A percentile compares a stretch with the other conserved stretches of the same genome.
phyloP scores from a whole-genome alignment of 2,329 filamentous ascomycete genomes.

The Purpureocillium lavendulum region DNA sequence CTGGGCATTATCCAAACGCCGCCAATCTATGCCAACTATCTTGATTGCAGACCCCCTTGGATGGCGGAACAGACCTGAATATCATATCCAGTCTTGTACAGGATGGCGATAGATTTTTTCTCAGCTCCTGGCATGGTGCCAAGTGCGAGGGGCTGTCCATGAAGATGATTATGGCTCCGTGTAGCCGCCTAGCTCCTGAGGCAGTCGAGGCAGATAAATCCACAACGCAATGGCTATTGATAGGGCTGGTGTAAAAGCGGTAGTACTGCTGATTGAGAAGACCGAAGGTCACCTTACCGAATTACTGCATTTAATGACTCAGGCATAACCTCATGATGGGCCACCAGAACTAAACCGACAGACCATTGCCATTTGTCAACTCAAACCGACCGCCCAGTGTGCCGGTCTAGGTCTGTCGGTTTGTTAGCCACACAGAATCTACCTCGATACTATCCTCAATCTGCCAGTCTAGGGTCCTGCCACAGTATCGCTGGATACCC shows the following conservation, averaged over 20 bases:
- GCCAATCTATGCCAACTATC: neutral
- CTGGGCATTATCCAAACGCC: conserved; percentile 1
- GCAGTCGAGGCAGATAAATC: neutral
- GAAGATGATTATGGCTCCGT: neutral
- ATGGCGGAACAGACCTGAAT: neutral
- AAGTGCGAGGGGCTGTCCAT: neutral
- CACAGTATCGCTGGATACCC: too few species aligned
- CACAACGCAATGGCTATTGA: neutral
- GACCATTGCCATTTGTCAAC: too few species aligned
- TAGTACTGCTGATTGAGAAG: neutral
- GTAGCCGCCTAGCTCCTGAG: neutral
- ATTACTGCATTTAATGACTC: too few species aligned
- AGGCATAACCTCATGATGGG: too few species aligned
- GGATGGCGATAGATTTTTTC: neutral
- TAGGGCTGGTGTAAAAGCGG: neutral
- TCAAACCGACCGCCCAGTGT: too few species aligned
- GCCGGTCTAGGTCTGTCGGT: too few species aligned
- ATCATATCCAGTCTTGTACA: neutral
- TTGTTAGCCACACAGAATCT: too few species aligned
- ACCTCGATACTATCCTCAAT: too few species aligned
- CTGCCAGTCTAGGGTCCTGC: too few species aligned
- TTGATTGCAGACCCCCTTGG: conserved; percentile 1
- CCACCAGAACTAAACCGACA: too few species aligned
- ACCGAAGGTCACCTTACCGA: too few species aligned
- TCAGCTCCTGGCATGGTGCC: neutral